phyloP scores from a whole-genome alignment of 1,284 basidiomycete species.

The Trichosporon ovoides region DNA sequence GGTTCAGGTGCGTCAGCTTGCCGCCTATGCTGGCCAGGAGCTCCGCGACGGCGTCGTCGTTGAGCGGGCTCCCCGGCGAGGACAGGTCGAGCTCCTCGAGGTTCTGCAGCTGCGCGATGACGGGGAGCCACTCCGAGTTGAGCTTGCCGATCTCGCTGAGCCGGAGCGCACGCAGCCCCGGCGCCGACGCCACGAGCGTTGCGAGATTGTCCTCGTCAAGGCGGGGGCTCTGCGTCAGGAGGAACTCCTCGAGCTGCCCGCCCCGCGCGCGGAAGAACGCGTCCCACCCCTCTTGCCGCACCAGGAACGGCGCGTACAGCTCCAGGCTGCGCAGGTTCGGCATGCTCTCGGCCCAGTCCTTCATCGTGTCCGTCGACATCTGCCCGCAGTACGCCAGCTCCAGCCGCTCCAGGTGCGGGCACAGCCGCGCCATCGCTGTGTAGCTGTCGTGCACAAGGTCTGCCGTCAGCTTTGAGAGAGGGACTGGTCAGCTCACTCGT shows the following conservation, averaged over 20 bases:
- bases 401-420: slow-evolving; percentile 69
- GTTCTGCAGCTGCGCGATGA: slow-evolving; percentile 51
- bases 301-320: slow-evolving; percentile 83
- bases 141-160: slow-evolving; percentile 75
- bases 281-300: slow-evolving; percentile 70
- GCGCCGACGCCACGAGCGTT: slow-evolving; percentile 61
- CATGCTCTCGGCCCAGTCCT: slow-evolving; percentile 61
- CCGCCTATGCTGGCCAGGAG: slow-evolving; percentile 57
- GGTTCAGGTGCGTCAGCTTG: slow-evolving; percentile 56
- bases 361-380: slow-evolving; percentile 65
- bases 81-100: slow-evolving; percentile 40
- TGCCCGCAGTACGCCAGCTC: slow-evolving; percentile 84
- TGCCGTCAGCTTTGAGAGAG: slow-evolving; percentile 36
- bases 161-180: slow-evolving; percentile 62
- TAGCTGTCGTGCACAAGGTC: slow-evolving; percentile 66
- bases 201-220: slow-evolving; percentile 71
- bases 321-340: slow-evolving; percentile 65
- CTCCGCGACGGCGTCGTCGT: slow-evolving; percentile 58
- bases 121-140: slow-evolving; percentile 59
- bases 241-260: slow-evolving; percentile 63
- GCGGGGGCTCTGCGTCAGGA: slow-evolving; percentile 79
- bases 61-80: slow-evolving; percentile 48
- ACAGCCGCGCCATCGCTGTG: slow-evolving; percentile 64
- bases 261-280: slow-evolving; percentile 63
- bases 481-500: slow-evolving; percentile 62